Evolutionary conservation across 129 eudicot genomes (phyloP).

Genomic region (Escallonia rubra): DNA sequence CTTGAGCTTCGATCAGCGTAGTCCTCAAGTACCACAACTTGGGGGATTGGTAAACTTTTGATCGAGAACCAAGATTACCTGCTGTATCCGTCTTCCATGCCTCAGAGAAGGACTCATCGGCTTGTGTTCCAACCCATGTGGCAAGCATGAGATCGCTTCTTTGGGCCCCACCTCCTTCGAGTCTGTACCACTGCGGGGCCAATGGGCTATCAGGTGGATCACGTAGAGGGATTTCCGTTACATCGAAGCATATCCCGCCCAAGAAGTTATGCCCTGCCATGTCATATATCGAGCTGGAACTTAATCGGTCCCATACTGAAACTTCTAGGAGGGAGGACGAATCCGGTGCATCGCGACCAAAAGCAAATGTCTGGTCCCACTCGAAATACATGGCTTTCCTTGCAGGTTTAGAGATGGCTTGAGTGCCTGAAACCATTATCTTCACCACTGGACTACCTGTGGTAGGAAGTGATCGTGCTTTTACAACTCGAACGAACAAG

Average conservation of each 20-base stretch:
- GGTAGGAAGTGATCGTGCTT: conserved; percentile 73
- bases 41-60: conserved; percentile 87
- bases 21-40: conserved; percentile 85
- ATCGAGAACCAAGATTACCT: conserved; percentile 48
- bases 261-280: conserved; percentile 56
- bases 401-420: conserved; percentile 60
- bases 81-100: conserved; percentile 95
- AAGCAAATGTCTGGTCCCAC: conserved; percentile 98
- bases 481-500: conserved; percentile 77
- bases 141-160: conserved; percentile 90
- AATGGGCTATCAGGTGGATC: conserved; percentile 97
- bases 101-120: conserved; percentile 88
- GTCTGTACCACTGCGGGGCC: conserved; percentile 99
- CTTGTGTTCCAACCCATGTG: conserved; percentile 96
- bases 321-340: conserved; percentile 65
- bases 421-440: conserved; percentile 60
- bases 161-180: conserved; percentile 89
- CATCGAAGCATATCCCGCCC: conserved; percentile 94
- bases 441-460: conserved; percentile 66
- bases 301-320: conserved; percentile 77
- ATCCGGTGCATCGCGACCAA: conserved; percentile 54
- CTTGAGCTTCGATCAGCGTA: conserved; percentile 72
- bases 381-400: conserved; percentile 59
- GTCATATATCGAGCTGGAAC: conserved; percentile 39
- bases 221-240: conserved; percentile 68